phyloP scores from a whole-genome alignment of 2,329 filamentous ascomycete species.

The Alternaria solani region DNA sequence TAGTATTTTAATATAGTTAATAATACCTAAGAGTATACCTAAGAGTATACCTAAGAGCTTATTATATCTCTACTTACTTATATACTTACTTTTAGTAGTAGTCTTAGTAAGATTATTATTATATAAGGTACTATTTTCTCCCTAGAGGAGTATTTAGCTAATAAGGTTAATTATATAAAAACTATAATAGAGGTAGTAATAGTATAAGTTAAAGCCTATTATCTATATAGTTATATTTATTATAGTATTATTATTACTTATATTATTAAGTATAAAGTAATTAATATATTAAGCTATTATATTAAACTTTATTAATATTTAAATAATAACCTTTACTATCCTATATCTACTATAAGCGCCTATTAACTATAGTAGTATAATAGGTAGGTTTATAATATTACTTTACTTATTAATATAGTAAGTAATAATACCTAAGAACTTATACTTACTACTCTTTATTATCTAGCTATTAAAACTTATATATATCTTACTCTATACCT shows the following conservation, averaged over 20 bases:
- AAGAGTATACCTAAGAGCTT: slow-evolving; percentile 8
- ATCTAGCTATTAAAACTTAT: slow-evolving; percentile 17
- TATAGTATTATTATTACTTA: slow-evolving; percentile 8
- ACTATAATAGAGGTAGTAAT: slow-evolving; percentile 10
- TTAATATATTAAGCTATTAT: slow-evolving; percentile 2
- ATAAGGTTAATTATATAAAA: slow-evolving; percentile 17
- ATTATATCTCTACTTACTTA: background rate
- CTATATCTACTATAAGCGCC: background rate
- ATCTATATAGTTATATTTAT: background rate
- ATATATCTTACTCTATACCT: background rate
- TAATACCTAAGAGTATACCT: slow-evolving; percentile 2
- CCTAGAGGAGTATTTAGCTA: slow-evolving; percentile 4
- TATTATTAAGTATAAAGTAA: slow-evolving; percentile 19
- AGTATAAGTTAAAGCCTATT: slow-evolving; percentile 2
- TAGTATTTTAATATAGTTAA: slow-evolving; percentile 15
- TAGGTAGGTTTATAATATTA: slow-evolving; percentile 4
- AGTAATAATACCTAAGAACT: slow-evolving; percentile 17
- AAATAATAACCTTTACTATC: background rate
- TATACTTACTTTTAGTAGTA: background rate
- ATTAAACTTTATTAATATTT: background rate
- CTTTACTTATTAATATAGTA: slow-evolving; percentile 6
- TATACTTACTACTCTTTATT: slow-evolving; percentile 12
- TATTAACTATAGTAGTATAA: slow-evolving; percentile 2
- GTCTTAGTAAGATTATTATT: background rate
- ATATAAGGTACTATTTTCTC: background rate